Evolutionary conservation across 108 stramenopile genomes (phyloP).

Genomic region (Seminavis robusta): DNA sequence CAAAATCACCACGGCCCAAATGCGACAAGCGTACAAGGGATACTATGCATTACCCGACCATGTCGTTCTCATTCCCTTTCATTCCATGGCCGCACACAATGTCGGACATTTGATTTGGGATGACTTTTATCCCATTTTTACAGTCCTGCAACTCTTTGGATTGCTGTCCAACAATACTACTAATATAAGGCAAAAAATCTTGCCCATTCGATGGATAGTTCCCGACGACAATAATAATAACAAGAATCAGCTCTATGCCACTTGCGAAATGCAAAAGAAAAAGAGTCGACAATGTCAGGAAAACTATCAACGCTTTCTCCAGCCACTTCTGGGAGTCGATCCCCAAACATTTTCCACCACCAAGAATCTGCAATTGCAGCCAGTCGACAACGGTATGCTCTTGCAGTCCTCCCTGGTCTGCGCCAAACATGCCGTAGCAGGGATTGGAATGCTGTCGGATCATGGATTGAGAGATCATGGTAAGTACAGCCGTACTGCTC

Average conservation of each 20-base stretch:
- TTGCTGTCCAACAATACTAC: constrained; percentile 6
- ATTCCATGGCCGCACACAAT: constrained; percentile 51
- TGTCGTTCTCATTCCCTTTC: constrained; percentile 49
- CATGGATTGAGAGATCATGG: constrained; percentile 57
- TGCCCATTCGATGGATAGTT: constrained; percentile 26
- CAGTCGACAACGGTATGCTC: not conserved
- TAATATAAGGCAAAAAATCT: not conserved
- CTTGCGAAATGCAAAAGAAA: constrained; percentile 30
- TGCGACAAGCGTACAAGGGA: not conserved
- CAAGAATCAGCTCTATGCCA: constrained; percentile 42
- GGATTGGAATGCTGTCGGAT: constrained; percentile 53
- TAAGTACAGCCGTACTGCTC: constrained; percentile 20
- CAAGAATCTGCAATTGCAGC: not conserved
- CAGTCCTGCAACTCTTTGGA: constrained; percentile 36
- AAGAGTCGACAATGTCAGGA: constrained; percentile 12
- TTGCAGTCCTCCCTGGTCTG: constrained; percentile 33
- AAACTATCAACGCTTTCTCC: constrained; percentile 49
- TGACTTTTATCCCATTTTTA: constrained; percentile 24
- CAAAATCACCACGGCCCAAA: constrained; percentile 7
- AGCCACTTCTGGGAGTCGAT: constrained; percentile 37
- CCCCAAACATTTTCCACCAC: constrained; percentile 10
- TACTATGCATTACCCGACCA: constrained; percentile 30
- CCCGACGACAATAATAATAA: too few relatives aligned
- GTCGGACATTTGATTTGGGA: constrained; percentile 29
- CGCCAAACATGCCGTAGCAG: constrained; percentile 41